These are phyloP conservation scores for Hygrocybe punicea DNA, from an alignment of 768 basidiomycete genomes.

Conservation along the genomic window DNA sequence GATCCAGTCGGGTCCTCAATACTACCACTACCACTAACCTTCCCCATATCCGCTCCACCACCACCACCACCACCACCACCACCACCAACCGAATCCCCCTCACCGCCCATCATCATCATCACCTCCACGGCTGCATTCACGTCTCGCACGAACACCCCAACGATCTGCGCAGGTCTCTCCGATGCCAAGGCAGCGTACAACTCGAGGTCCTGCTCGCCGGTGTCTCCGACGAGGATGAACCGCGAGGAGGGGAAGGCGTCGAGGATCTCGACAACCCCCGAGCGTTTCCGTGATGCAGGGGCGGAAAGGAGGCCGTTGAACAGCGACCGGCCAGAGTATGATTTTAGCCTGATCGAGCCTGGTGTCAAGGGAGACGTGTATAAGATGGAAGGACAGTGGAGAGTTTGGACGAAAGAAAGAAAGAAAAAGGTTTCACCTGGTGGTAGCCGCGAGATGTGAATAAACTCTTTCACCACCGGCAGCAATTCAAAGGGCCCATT, in stretches of 20 bases:
- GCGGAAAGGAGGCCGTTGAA: slow-evolving; percentile 81
- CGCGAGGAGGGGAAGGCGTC: slow-evolving; percentile 66
- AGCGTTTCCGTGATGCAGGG: slow-evolving; percentile 78
- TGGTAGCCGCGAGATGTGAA: slow-evolving; percentile 66
- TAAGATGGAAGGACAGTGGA: background rate
- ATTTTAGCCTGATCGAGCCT: slow-evolving; percentile 79
- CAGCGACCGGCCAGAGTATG: slow-evolving; percentile 79
- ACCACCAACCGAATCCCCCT: slow-evolving; percentile 39
- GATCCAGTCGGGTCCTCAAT: slow-evolving; percentile 61
- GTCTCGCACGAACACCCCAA: slow-evolving; percentile 83
- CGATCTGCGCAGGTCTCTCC: slow-evolving; percentile 64
- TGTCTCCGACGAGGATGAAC: slow-evolving; percentile 88
- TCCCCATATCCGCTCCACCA: no score
- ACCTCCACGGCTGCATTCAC: slow-evolving; percentile 55
- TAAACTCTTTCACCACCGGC: slow-evolving; percentile 73
- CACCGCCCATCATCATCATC: no score
- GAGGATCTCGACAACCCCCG: slow-evolving; percentile 73
- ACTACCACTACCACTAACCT: background rate
- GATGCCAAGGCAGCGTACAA: slow-evolving; percentile 75
- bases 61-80: no score
- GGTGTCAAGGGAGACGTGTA: background rate
- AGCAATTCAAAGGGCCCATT: slow-evolving; percentile 86
- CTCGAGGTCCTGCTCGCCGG: slow-evolving; percentile 94
- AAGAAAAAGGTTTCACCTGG: slow-evolving; percentile 38
- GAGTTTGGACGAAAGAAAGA: background rate